These are phyloP conservation scores for Verticillium nubilum DNA, from an alignment of 2,329 filamentous ascomycete genomes.

Conservation along the genomic window DNA sequence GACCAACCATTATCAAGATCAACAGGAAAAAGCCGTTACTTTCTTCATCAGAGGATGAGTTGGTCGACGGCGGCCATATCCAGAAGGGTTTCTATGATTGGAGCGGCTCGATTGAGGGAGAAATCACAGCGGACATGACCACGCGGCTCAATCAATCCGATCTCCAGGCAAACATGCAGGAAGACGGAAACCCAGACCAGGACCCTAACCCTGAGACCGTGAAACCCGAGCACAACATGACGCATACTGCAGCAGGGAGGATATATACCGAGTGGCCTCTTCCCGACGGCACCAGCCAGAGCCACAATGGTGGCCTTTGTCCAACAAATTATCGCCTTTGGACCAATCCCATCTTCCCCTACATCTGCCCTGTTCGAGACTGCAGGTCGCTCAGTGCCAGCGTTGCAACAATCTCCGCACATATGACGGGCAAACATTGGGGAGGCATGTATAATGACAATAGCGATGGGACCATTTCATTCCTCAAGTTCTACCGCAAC, in stretches of 20 bases:
- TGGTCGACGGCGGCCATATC: background rate
- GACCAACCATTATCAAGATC: background rate
- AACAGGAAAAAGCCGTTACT: background rate
- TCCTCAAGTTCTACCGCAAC: constrained; percentile 13
- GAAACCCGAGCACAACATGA: background rate
- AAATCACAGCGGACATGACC: background rate
- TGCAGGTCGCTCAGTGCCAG: constrained; percentile 23
- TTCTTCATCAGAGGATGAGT: background rate
- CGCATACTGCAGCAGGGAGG: background rate
- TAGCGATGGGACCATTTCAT: constrained; percentile 30
- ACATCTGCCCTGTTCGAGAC: constrained; percentile 30
- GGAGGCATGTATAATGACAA: constrained; percentile 30
- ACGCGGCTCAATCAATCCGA: background rate
- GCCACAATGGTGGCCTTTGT: constrained; percentile 22
- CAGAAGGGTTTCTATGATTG: background rate
- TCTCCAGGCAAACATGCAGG: background rate
- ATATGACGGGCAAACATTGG: constrained; percentile 10
- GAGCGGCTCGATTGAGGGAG: background rate
- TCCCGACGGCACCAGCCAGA: background rate
- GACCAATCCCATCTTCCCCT: constrained; percentile 16
- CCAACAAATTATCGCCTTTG: constrained; percentile 25
- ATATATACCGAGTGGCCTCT: background rate
- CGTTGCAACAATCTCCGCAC: constrained; percentile 12
- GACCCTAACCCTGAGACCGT: background rate
- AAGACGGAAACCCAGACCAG: background rate